Evolutionary conservation across 257 asterid genomes (phyloP).

Genomic region (Rehmannia glutinosa): DNA sequence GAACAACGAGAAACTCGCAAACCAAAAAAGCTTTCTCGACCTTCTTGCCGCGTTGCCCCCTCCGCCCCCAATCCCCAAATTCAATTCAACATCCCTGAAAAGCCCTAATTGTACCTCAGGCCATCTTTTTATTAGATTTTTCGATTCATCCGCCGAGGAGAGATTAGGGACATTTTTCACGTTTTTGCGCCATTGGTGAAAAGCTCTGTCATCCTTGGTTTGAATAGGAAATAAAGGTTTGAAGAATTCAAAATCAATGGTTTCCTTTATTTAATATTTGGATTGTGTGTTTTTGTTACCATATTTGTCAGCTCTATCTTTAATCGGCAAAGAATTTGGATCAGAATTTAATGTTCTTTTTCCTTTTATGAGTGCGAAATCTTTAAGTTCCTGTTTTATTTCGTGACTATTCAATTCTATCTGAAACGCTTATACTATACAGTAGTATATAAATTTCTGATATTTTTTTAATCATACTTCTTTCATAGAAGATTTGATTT

Average conservation of each 20-base stretch:
- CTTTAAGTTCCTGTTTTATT: too few species aligned
- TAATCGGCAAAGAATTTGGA: too few species aligned
- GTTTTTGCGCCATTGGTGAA: background rate
- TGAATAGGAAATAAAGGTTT: background rate
- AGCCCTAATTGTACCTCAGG: conserved; percentile 21
- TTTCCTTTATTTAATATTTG: background rate
- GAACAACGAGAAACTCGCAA: conserved; percentile 28
- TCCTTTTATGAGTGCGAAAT: too few species aligned
- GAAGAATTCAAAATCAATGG: background rate
- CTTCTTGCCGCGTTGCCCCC: conserved; percentile 26
- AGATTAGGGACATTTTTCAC: conserved; percentile 7
- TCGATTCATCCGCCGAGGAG: conserved; percentile 16
- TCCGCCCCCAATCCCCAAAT: conserved; percentile 19
- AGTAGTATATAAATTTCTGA: background rate
- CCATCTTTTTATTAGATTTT: conserved; percentile 13
- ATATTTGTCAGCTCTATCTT: background rate
- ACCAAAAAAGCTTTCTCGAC: conserved; percentile 19
- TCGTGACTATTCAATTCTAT: background rate
- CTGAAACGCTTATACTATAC: background rate
- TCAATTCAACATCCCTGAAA: conserved; percentile 4
- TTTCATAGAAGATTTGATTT: background rate
- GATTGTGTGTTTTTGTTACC: background rate
- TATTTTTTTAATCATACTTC: background rate
- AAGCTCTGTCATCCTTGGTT: background rate
- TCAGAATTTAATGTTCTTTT: too few species aligned